Evolutionary conservation across 352 stramenopile species (phyloP), one percentile per base, ranked within the genome.

Genomic region (Phytophthora sp.): DNA sequence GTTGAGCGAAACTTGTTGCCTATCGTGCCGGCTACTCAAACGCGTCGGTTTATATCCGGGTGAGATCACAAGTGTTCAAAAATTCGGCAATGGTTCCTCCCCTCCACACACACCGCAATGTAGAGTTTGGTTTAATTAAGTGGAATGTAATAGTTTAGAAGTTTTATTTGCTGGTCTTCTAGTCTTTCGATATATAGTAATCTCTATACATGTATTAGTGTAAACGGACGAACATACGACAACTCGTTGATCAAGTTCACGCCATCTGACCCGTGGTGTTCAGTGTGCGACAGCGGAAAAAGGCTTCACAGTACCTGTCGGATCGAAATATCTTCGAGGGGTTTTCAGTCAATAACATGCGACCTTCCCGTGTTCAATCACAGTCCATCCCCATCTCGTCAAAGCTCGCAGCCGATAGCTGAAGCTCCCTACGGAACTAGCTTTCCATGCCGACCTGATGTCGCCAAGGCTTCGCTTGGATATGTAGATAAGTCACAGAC

Each of bases 341-440:
- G n/a, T 36, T n/a, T 55, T 55, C 18, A 57, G 42, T 63, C 41
- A 63, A 62, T 31, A 61, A 63, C n/a, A 18, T n/a, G 18, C 3
- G 7, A 47, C 31, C 18, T 38, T 33, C 24, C 51, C 41, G 41
- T 63, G 60, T 56, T 68, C 60, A 68, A 31, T 61, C 35, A 41
- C 51, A 68, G 60, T 68, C 60, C 60, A 68, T 63, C 59, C 24
- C 60, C 60, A 68, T 68, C 60, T 52, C 35, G 31, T 54, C 24
- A 13, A 56, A 16, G 60, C 53, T 68, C 59, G 53, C 60, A 68
- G 51, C 60, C 60, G 60, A 66, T 50, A 54, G 31, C 44, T 57
- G 12, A 53, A 36, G 30, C 36, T 45, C 30, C 15, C 18, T 42
- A n/a, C 12, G 26, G 56, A 57, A 51, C 24, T 12, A 45, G 44